These are phyloP conservation scores for Trypanosoma rangeli DNA, from an alignment of 208 protist genomes.

Conservation along the genomic window DNA sequence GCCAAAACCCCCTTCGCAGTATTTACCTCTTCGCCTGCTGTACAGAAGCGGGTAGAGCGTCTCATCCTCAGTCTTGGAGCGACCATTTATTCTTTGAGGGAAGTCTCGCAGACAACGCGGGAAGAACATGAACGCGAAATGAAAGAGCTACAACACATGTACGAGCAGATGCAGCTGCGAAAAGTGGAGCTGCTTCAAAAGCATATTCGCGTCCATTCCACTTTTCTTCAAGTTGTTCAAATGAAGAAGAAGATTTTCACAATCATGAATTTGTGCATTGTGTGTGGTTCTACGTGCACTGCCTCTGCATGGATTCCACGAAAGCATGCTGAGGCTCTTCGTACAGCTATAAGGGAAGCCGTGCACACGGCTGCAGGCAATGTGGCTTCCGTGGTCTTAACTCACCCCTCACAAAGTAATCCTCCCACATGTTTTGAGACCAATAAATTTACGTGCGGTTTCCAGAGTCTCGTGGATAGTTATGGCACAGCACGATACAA, in stretches of 20 bases:
- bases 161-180: constrained; percentile 32
- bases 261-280: constrained; percentile 94
- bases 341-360: constrained; percentile 47
- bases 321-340: constrained; percentile 51
- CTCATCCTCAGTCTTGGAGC: constrained; percentile 86
- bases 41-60: constrained; percentile 83
- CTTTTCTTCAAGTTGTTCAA: constrained; percentile 44
- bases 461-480: constrained; percentile 98
- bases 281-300: constrained; percentile 85
- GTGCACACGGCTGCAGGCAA: constrained; percentile 51
- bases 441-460: constrained; percentile 94
- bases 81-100: constrained; percentile 84
- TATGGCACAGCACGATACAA: constrained; percentile 96
- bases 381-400: constrained; percentile 88
- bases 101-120: constrained; percentile 31
- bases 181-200: constrained; percentile 40
- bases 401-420: constrained; percentile 57
- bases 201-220: constrained; percentile 48
- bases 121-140: constrained; percentile 5
- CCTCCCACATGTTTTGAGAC: constrained; percentile 97
- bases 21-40: constrained; percentile 79
- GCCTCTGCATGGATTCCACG: constrained; percentile 91
- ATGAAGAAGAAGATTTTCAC: constrained; percentile 51
- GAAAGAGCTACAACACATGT: constrained; percentile 4
- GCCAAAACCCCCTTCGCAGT: constrained; percentile 88